Evolutionary conservation across 331 rosid species (phyloP), one percentile per base, ranked within the genome.

Genomic region (Erythrophleum ivorense): DNA sequence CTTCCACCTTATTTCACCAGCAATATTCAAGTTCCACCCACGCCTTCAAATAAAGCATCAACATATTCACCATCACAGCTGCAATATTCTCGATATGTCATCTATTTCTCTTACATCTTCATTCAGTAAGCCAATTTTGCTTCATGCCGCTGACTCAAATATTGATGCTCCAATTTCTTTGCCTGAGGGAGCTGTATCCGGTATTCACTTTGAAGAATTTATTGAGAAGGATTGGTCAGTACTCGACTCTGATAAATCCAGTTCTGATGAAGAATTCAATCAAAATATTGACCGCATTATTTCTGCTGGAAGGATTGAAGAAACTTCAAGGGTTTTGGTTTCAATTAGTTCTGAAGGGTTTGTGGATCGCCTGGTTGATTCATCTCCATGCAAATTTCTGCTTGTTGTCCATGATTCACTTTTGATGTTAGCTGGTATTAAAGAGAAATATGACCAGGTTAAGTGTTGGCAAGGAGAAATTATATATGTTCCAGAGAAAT

Each of bases 391-490:
- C 55, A 80, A 82, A 29, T 85, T 84, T 67, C 71, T 88, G 50
- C 64, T 88, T 65, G 72, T 88, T 80, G 78, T 85, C 3, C 91
- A 88, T 77, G 91, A 88, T 66, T 89, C 99, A 14, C 93, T 93
- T 60, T 73, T 91, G 49, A 83, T 81, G 24, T 80, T 95, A 77
- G 97, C 92, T 48, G 86, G 89, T 65, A 68, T 93, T 9, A 86
- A 91, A 72, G 97, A 92, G 86, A 91, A 87, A 74, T 82, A 90
- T 75, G 97, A 95, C 85, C 88, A 66, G 81, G 90, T 95, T n/a
- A 93, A 86, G 80, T 95, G 97, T 75, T 95, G 97, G 99, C 98
- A 95, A 86, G 99, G 99, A 76, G 99, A 95, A 68, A 81, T 92
- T 70, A 48, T 91, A 2, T 62, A 87, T 83, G 88, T 88, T 55